phyloP scores from a whole-genome alignment of 2,329 filamentous ascomycete genomes.

The Aspergillus sp. region DNA sequence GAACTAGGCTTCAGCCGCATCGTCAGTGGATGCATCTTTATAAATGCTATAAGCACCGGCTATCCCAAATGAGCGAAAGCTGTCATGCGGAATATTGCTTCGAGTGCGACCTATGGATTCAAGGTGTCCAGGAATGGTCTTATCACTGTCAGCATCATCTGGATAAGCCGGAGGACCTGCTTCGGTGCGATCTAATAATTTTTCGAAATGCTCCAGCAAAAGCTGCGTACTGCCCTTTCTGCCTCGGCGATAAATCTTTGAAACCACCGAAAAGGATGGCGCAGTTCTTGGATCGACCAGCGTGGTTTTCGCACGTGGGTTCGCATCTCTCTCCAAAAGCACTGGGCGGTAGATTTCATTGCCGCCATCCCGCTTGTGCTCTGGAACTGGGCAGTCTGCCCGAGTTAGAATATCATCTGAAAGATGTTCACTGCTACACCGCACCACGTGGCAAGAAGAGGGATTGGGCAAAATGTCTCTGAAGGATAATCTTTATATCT shows the following conservation, averaged over 20 bases:
- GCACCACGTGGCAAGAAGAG: neutral
- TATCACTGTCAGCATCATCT: conserved; percentile 9
- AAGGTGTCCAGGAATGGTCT: conserved; percentile 4
- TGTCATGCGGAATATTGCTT: conserved; percentile 8
- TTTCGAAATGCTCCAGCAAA: neutral
- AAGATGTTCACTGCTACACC: neutral
- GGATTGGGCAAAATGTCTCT: neutral
- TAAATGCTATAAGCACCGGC: conserved; percentile 3
- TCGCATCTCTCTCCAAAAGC: neutral
- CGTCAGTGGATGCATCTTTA: conserved; percentile 10
- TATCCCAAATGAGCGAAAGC: conserved; percentile 1
- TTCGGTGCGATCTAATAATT: conserved; percentile 4
- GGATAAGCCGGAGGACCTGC: conserved; percentile 5
- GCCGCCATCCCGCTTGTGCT: neutral
- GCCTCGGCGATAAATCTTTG: neutral
- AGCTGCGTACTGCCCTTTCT: neutral
- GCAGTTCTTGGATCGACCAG: neutral
- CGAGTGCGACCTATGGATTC: conserved; percentile 10
- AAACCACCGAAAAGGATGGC: neutral
- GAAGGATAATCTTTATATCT: too few species aligned
- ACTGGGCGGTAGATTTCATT: neutral
- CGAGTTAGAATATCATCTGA: neutral
- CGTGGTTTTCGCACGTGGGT: neutral
- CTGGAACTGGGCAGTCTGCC: neutral
- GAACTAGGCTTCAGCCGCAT: conserved; percentile 4